Base-by-base conservation (phyloP, 2,329 filamentous ascomycete species). In the Venturia effusa region DNA sequence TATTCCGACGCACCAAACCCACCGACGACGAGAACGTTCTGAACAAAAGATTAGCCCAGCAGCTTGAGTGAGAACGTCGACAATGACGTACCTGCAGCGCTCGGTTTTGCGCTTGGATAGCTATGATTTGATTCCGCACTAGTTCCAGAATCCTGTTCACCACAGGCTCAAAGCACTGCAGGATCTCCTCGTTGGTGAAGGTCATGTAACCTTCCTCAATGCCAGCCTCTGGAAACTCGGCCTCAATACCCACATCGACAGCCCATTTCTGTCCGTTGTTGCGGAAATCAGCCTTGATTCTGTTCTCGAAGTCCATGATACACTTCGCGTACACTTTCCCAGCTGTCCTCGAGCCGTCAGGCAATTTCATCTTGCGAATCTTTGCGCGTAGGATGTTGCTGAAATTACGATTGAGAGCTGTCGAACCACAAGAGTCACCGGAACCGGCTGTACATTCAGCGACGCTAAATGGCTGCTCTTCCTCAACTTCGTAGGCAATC, bases 151-250 rank as follows among this genome's bases (percentile, higher is more conserved):
- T 97, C 65, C 94, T 85, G 80, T 97, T 97, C 64, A 97, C 93
- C 11, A 99, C 94, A 15, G 94, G 94, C 80, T 97, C 93, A 75
- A 97, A 99, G 80, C 94, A 97, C 79, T 97, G 93, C 69, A 99
- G 82, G 71, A 99, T 97, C 77, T 99, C 94, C 78, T 97, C 94
- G 74, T 99, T 97, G 67, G 92, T 97, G 75, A 99, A 99, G 2
- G 93, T 97, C 94, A 99, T 99, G 80, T 97, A 97, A 61, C 94
- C 93, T 77, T 99, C 94, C 78, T 97, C 94, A 69, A 99, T 97
- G 69, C 92, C 92, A 39, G 94, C 94, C 74, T 97, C 94, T 45
- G 93, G 93, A 79, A 95, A 97, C 73, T 97, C 94, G 54, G 93
- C 92, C 80, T 99, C 94, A 71, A 99, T 97, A 73, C 94, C 94